A percentile compares a stretch with the other conserved stretches of the same genome.
Conservation (phyloP, 345 rosid species). For the Rhodamnia rubescens region DNA sequence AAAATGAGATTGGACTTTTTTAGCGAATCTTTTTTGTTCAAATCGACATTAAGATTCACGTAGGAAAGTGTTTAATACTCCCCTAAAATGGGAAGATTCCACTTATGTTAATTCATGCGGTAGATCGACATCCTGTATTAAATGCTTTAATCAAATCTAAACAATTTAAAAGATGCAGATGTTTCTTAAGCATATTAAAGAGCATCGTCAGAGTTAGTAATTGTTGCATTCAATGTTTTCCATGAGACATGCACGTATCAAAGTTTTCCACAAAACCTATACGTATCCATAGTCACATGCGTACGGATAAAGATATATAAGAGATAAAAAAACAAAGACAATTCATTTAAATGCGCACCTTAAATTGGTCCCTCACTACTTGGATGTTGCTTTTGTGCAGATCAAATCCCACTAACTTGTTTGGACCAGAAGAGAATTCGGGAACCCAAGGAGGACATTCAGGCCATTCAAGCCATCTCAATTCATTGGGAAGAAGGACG, state of each 20-base stretch:
- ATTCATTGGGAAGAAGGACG: fast-evolving
- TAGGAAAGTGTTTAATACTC: neutral
- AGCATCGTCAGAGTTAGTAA: neutral
- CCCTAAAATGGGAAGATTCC: neutral
- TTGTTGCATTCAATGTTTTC: neutral
- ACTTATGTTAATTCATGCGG: neutral
- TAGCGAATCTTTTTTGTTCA: fast-evolving
- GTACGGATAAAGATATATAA: neutral
- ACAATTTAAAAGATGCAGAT: neutral
- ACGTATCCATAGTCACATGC: neutral
- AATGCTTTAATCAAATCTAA: neutral
- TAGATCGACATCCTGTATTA: neutral
- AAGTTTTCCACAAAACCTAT: too few species aligned
- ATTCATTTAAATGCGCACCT: neutral
- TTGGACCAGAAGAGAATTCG: neutral
- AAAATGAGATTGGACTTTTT: neutral
- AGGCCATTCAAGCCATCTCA: neutral
- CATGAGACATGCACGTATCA: too few species aligned
- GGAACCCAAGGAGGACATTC: neutral
- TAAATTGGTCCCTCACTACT: neutral
- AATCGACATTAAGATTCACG: neutral
- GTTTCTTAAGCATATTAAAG: neutral
- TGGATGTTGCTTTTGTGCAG: neutral
- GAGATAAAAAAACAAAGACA: neutral
- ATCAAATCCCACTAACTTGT: neutral